These are phyloP conservation scores for Apiospora aurea DNA, from an alignment of 2,329 filamentous ascomycete species.

Conservation along the genomic window DNA sequence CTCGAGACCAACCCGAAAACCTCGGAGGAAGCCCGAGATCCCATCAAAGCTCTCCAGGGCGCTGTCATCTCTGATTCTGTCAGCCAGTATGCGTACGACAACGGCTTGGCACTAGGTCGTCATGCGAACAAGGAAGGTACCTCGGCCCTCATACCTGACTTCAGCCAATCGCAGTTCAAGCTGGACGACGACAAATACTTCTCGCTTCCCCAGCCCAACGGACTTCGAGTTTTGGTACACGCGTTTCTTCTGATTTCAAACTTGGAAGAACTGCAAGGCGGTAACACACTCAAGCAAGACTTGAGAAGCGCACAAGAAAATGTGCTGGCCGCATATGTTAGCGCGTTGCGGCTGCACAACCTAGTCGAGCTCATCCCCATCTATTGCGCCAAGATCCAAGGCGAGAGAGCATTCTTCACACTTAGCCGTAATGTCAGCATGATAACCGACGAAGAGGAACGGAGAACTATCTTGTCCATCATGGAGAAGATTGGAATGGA, in stretches of 20 bases:
- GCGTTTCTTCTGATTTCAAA: conserved; percentile 70
- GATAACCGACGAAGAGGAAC: conserved; percentile 69
- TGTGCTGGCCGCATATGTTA: conserved; percentile 82
- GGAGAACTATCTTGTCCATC: conserved; percentile 73
- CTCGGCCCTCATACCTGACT: conserved; percentile 53
- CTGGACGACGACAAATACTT: conserved; percentile 57
- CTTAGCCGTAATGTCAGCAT: conserved; percentile 81
- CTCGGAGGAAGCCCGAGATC: conserved; percentile 64
- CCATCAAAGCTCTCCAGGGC: conserved; percentile 79
- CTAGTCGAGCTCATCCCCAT: conserved; percentile 83
- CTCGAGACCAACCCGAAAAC: conserved; percentile 65
- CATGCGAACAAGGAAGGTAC: conserved; percentile 51
- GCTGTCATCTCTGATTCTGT: conserved; percentile 73
- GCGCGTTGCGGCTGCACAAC: conserved; percentile 74
- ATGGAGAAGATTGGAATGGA: conserved; percentile 80
- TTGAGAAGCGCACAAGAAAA: conserved; percentile 68
- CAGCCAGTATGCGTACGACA: conserved; percentile 63
- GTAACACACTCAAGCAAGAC: conserved; percentile 44
- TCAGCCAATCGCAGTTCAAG: conserved; percentile 42
- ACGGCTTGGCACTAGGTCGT: conserved; percentile 60
- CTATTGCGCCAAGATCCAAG: conserved; percentile 82
- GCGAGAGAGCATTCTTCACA: conserved; percentile 70
- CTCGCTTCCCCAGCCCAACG: conserved; percentile 64
- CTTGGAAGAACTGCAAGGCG: conserved; percentile 64
- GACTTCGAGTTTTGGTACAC: conserved; percentile 74